phyloP scores from a whole-genome alignment of 495 filamentous ascomycete species.

The Aspergillus sparsus region DNA sequence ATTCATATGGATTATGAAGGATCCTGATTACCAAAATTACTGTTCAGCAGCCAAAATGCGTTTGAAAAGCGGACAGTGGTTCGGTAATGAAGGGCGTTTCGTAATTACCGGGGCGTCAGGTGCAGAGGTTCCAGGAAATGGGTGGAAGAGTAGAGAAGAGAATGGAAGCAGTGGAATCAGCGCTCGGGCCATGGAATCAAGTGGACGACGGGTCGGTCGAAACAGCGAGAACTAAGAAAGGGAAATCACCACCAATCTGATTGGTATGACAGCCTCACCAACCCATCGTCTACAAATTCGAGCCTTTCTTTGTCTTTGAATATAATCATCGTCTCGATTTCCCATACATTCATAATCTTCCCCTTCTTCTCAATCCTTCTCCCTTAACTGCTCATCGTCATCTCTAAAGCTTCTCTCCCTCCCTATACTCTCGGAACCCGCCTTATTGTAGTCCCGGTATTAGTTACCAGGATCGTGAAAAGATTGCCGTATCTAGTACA shows the following conservation, averaged over 20 bases:
- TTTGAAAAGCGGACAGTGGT: too few species aligned
- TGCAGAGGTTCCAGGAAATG: slow-evolving; percentile 32
- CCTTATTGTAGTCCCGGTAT: slow-evolving; percentile 26
- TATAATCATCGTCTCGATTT: slow-evolving; percentile 11
- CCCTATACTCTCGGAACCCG: slow-evolving; percentile 14
- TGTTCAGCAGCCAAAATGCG: background rate
- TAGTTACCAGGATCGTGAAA: slow-evolving; percentile 10
- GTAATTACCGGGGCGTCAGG: background rate
- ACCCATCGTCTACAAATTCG: background rate
- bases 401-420: background rate
- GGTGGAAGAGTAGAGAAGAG: slow-evolving; percentile 41
- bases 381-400: background rate
- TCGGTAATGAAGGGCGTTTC: background rate
- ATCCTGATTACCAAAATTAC: background rate
- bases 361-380: slow-evolving; percentile 10
- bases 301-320: slow-evolving; percentile 15
- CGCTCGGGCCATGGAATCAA: slow-evolving; percentile 37
- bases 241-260: slow-evolving; percentile 13
- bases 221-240: slow-evolving; percentile 26
- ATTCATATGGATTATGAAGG: background rate
- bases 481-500: slow-evolving; percentile 12
- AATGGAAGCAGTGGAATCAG: slow-evolving; percentile 29
- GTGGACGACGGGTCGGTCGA: slow-evolving; percentile 28
- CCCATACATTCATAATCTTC: slow-evolving; percentile 6
- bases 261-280: slow-evolving; percentile 6